Conservation (phyloP, 2,329 filamentous ascomycete genomes). For the Didymella sp. region DNA sequence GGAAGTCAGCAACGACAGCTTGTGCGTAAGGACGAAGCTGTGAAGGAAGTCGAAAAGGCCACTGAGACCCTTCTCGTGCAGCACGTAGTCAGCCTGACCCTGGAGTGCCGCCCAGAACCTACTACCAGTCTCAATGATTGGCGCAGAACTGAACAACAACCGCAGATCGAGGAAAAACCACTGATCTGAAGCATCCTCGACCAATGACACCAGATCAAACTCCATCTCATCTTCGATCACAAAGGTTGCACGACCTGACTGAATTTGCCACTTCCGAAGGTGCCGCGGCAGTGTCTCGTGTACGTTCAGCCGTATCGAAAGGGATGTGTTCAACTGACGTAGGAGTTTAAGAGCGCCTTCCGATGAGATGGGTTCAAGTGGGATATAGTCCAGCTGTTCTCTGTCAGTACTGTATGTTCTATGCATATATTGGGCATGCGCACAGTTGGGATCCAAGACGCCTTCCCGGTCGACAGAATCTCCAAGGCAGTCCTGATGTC, state of each 20-base stretch:
- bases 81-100: conserved; percentile 71
- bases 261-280: conserved; percentile 78
- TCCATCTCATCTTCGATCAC: conserved; percentile 84
- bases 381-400: conserved; percentile 74
- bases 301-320: conserved; percentile 83
- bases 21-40: conserved; percentile 86
- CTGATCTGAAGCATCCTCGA: conserved; percentile 81
- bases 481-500: conserved; percentile 90
- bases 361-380: conserved; percentile 72
- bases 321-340: conserved; percentile 80
- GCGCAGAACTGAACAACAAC: conserved; percentile 76
- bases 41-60: conserved; percentile 89
- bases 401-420: conserved; percentile 10
- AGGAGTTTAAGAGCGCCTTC: conserved; percentile 77
- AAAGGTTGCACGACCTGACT: conserved; percentile 90
- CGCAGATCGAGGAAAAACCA: conserved; percentile 95
- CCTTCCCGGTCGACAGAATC: conserved; percentile 78
- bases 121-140: conserved; percentile 64
- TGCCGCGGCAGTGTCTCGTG: conserved; percentile 82
- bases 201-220: conserved; percentile 87
- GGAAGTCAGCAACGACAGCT: conserved; percentile 80
- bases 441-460: conserved; percentile 80
- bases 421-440: conserved; percentile 39
- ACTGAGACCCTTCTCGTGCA: conserved; percentile 72
- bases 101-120: conserved; percentile 66